Percentiles rank a stretch among this genome's conserved stretches.
Conservation (phyloP, 2,329 filamentous ascomycete genomes). For the Diatrype stigma region DNA sequence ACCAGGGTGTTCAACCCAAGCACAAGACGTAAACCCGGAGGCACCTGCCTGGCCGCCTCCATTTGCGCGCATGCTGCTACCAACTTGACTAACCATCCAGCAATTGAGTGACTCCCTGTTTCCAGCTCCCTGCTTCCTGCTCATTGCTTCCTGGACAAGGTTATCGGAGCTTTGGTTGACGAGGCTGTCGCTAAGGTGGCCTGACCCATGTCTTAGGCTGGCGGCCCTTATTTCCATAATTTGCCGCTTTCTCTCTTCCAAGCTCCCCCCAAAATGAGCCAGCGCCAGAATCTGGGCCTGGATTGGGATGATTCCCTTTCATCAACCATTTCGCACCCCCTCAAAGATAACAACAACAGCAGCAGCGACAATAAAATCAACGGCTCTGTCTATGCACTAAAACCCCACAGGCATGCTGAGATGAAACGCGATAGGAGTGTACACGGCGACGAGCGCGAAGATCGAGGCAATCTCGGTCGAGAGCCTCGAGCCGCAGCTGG, state of each 20-base stretch:
- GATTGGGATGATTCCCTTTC: not conserved
- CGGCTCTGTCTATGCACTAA: constrained; percentile 13
- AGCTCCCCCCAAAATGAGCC: not conserved
- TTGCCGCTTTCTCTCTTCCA: not conserved
- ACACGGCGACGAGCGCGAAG: constrained; percentile 30
- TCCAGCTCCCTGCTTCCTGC: no score
- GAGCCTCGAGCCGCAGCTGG: constrained; percentile 18
- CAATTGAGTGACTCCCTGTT: not conserved
- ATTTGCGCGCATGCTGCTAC: not conserved
- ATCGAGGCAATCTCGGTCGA: constrained; percentile 30
- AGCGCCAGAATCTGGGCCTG: not conserved
- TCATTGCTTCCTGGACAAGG: not conserved
- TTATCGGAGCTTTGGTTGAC: not conserved
- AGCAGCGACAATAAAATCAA: constrained; percentile 4
- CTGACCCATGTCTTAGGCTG: not conserved
- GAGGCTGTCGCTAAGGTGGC: not conserved
- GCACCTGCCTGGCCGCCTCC: not conserved
- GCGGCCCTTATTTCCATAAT: not conserved
- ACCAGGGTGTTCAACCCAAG: not conserved
- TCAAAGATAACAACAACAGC: not conserved
- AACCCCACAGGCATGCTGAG: constrained; percentile 32
- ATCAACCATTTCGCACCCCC: not conserved
- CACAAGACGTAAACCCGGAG: not conserved
- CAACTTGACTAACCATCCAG: not conserved
- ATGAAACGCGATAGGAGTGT: constrained; percentile 38